phyloP scores from a whole-genome alignment of 2,329 filamentous ascomycete genomes.

The Trichoderma gracile region DNA sequence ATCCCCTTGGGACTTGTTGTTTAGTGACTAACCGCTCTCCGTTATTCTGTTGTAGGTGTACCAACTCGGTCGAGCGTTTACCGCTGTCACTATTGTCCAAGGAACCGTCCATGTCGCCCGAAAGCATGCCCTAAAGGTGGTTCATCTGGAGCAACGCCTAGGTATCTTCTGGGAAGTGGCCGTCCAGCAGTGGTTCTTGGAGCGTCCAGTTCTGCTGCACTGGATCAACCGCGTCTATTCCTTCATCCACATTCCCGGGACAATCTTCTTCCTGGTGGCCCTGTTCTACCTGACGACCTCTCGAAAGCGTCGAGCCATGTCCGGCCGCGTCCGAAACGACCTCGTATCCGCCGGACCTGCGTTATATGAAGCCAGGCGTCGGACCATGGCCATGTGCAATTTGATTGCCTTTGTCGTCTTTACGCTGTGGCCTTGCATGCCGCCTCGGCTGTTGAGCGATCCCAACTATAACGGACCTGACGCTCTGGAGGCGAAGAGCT shows the following conservation, averaged over 20 bases:
- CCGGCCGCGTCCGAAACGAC: conserved; percentile 35
- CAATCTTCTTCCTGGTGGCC: conserved; percentile 65
- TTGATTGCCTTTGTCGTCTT: conserved; percentile 62
- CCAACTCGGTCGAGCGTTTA: conserved; percentile 71
- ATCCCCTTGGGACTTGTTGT: background rate
- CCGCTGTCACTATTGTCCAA: conserved; percentile 66
- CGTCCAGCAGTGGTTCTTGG: conserved; percentile 56
- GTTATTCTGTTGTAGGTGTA: conserved; percentile 57
- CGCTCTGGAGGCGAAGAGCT: conserved; percentile 60
- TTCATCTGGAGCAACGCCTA: conserved; percentile 64
- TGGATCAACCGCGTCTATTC: conserved; percentile 74
- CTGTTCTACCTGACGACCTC: conserved; percentile 72
- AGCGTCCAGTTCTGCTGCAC: conserved; percentile 57
- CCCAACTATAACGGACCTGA: conserved; percentile 55
- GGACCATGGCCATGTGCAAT: conserved; percentile 64
- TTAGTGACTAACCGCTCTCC: background rate
- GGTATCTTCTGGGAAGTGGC: conserved; percentile 65
- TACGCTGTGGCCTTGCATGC: conserved; percentile 65
- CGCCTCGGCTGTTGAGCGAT: conserved; percentile 60
- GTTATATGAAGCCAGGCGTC: conserved; percentile 56
- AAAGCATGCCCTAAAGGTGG: conserved; percentile 66
- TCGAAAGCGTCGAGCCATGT: conserved; percentile 47
- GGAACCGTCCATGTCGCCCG: conserved; percentile 68
- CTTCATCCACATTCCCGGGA: conserved; percentile 76
- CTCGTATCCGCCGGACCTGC: conserved; percentile 44